phyloP scores from a whole-genome alignment of 2,329 filamentous ascomycete genomes.

The Neofusicoccum sp. region DNA sequence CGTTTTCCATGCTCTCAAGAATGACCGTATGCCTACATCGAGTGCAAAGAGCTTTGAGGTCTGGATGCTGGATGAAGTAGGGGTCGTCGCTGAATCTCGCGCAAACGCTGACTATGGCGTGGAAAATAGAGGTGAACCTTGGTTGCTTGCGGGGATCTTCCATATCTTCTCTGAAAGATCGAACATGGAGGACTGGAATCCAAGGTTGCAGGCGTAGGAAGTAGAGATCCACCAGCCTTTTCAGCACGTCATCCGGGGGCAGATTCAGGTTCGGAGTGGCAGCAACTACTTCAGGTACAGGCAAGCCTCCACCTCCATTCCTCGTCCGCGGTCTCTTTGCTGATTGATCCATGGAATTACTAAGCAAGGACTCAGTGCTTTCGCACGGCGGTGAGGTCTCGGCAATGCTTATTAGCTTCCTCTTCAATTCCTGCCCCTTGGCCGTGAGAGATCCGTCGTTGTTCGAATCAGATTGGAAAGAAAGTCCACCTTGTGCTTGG shows the following conservation, averaged over 20 bases:
- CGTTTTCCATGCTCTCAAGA: slow-evolving; percentile 33
- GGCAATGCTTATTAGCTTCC: neutral
- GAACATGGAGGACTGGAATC: slow-evolving; percentile 35
- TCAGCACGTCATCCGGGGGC: slow-evolving; percentile 25
- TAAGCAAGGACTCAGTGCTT: neutral
- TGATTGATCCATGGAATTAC: neutral
- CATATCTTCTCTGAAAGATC: slow-evolving; percentile 30
- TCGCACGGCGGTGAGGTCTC: neutral
- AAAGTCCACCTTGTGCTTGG: slow-evolving; percentile 16
- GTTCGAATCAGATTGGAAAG: slow-evolving; percentile 20
- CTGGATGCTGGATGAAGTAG: slow-evolving; percentile 16
- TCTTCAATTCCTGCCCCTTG: slow-evolving; percentile 23
- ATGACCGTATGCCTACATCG: slow-evolving; percentile 27
- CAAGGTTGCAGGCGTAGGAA: slow-evolving; percentile 33
- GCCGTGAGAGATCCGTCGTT: slow-evolving; percentile 23
- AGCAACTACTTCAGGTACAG: neutral
- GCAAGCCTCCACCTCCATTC: neutral
- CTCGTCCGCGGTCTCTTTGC: neutral
- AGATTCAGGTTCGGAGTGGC: slow-evolving; percentile 19
- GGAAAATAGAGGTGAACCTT: slow-evolving; percentile 26
- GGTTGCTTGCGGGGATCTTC: slow-evolving; percentile 19
- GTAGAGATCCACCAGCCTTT: slow-evolving; percentile 31
- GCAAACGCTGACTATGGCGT: slow-evolving; percentile 28
- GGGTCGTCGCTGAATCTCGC: slow-evolving; percentile 21
- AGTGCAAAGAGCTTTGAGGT: neutral